A percentile compares a stretch with the other conserved stretches of the same genome.
phyloP scores from a whole-genome alignment of 106 monocot species.

The Xerophyta viscosa region DNA sequence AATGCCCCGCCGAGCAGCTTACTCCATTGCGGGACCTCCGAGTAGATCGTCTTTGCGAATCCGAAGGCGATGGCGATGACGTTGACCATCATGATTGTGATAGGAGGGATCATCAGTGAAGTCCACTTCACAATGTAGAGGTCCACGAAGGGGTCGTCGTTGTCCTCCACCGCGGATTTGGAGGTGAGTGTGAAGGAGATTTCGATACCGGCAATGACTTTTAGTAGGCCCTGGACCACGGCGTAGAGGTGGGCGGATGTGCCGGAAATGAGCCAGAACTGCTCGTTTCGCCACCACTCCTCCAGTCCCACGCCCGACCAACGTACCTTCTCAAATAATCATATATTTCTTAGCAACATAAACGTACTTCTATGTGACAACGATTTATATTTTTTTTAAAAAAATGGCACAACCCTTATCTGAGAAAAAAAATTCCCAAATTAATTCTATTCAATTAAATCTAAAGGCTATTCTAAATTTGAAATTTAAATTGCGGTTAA shows the following conservation, averaged over 20 bases:
- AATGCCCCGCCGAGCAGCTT: constrained; percentile 71
- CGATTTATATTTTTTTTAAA: no score
- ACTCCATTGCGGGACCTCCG: constrained; percentile 58
- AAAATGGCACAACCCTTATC: no score
- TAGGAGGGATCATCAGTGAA: constrained; percentile 74
- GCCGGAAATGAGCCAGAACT: constrained; percentile 88
- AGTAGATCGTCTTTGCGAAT: constrained; percentile 62
- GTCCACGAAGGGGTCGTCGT: constrained; percentile 63
- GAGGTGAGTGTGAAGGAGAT: constrained; percentile 85
- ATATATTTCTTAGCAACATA: no score
- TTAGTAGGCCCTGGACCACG: constrained; percentile 70
- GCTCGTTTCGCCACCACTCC: constrained; percentile 75
- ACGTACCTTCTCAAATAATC: constrained; percentile 22
- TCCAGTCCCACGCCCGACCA: constrained; percentile 78
- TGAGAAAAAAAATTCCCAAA: no score
- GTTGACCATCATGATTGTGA: constrained; percentile 89
- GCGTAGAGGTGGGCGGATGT: constrained; percentile 78
- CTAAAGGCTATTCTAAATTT: no score
- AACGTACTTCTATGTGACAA: no score
- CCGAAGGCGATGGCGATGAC: constrained; percentile 73
- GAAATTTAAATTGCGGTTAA: no score
- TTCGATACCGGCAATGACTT: constrained; percentile 81
- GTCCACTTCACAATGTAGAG: constrained; percentile 82
- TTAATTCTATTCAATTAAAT: no score
- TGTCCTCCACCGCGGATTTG: constrained; percentile 58